Evolutionary conservation across 2,329 filamentous ascomycete species (phyloP).

Genomic region (Colletotrichum sp.): DNA sequence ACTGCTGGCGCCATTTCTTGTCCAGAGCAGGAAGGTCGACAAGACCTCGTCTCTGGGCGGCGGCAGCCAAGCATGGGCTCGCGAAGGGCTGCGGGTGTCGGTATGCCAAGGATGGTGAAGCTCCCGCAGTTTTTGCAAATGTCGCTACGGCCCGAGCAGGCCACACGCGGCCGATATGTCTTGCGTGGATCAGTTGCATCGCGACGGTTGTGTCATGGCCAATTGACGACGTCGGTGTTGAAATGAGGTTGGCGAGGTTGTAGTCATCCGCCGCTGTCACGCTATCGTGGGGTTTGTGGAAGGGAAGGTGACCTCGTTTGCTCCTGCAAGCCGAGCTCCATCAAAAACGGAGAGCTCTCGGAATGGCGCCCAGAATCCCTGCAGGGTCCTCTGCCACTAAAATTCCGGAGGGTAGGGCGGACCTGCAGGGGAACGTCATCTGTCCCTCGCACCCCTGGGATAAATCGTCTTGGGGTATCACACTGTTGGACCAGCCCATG

Average conservation of each 20-base stretch:
- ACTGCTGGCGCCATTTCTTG: slow-evolving; percentile 57
- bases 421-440: slow-evolving; percentile 21
- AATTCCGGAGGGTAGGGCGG: slow-evolving; percentile 2
- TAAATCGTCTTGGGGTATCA: background rate
- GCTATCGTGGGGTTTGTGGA: background rate
- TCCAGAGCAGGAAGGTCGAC: slow-evolving; percentile 55
- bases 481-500: slow-evolving; percentile 1
- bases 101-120: background rate
- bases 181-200: slow-evolving; percentile 34
- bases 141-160: background rate
- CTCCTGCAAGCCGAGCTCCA: slow-evolving; percentile 9
- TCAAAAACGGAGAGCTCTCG: slow-evolving; percentile 14
- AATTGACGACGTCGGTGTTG: background rate
- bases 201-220: slow-evolving; percentile 25
- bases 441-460: slow-evolving; percentile 15
- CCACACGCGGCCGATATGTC: slow-evolving; percentile 26
- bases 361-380: slow-evolving; percentile 12
- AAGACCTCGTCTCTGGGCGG: slow-evolving; percentile 36
- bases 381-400: slow-evolving; percentile 7
- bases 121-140: background rate
- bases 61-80: background rate
- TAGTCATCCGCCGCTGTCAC: background rate
- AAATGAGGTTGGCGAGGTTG: background rate
- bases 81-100: slow-evolving; percentile 5
- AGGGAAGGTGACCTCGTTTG: background rate